Percentiles rank a stretch among this genome's conserved stretches.
These are phyloP conservation scores for Albizia julibrissin DNA, from an alignment of 306 rosid genomes.

Conservation along the genomic window DNA sequence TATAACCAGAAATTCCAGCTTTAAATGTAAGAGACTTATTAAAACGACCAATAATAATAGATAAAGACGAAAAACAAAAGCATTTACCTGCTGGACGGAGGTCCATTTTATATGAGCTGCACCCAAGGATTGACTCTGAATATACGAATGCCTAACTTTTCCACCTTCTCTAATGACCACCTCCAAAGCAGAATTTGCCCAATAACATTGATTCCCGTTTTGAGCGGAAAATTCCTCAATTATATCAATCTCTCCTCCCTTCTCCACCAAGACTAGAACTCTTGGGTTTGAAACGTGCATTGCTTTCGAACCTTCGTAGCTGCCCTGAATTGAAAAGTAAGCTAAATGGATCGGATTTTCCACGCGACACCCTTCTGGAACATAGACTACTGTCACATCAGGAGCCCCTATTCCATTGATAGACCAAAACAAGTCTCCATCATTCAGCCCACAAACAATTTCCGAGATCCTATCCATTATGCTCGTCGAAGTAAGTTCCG, in stretches of 20 bases:
- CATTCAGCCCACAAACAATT: conserved; percentile 24
- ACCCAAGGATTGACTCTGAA: conserved; percentile 73
- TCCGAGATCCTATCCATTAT: conserved; percentile 52
- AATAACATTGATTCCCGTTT: conserved; percentile 49
- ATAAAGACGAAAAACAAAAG: not conserved
- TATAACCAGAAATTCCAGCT: not conserved
- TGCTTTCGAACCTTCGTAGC: conserved; percentile 40
- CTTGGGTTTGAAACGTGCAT: conserved; percentile 83
- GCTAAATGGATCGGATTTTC: conserved; percentile 62
- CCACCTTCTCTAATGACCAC: conserved; percentile 70
- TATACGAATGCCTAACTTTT: conserved; percentile 80
- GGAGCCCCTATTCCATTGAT: conserved; percentile 92
- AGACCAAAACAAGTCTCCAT: conserved; percentile 86
- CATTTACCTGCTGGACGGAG: conserved; percentile 71
- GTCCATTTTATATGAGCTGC: conserved; percentile 97
- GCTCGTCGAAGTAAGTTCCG: conserved; percentile 39
- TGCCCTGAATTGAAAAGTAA: conserved; percentile 52
- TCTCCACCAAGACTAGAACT: conserved; percentile 78
- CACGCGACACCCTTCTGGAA: conserved; percentile 67
- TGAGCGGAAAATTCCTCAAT: conserved; percentile 68
- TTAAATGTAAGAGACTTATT: not conserved
- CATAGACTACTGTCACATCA: conserved; percentile 75
- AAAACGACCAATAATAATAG: not conserved
- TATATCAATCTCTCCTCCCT: conserved; percentile 69
- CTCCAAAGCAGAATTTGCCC: conserved; percentile 84